Evolutionary conservation across 2,329 filamentous ascomycete genomes (phyloP), one percentile per base, ranked within the genome.

Genomic region (Colletotrichum sp.): DNA sequence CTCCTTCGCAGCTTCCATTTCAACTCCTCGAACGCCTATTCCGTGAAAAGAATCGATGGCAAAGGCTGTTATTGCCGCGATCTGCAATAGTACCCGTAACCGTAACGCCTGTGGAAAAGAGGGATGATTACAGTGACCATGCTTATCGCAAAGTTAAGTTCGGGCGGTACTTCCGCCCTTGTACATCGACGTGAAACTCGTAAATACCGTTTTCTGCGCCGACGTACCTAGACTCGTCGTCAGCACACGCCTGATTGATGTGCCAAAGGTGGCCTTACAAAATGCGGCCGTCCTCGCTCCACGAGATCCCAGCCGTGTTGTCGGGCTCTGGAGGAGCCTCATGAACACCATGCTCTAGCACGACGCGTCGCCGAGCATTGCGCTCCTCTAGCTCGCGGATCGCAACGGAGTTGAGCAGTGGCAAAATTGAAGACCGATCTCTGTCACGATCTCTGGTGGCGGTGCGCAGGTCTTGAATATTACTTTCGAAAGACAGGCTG

Each of bases 181-280:
- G 87, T 21, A 92, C 79, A 81, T 95, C 92, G 77, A 96, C 88
- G 38, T 89, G 89, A 79, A 95, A 91, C 84, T 96, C 93, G 80
- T 95, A 95, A 69, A 96, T 93, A 71, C 94, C 94, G 78, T 94
- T 92, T 81, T 95, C 92, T 38, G 91, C 90, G 24, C 90, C 92
- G 55, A 93, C 86, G 79, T 90, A 93, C 71, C 92, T 93, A 38
- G 21, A 13, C 7, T 62, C 79, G 82, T 69, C 82, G 81, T 72
- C 63, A 61, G 71, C 16, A 24, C n/a, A 32, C 12, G 21, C 13
- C 32, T 24, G 43, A n/a, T 12, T 65, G 67, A 73, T 52, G 12
- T 59, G 61, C 68, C 24, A 48, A 16, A 12, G 48, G 58, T 10
- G 9, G 26, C 7, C 91, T 88, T 83, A 93, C 91, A 93, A 79